Base-by-base conservation (phyloP, 805 yeast species). In the Wickerhamomyces silvicola region DNA sequence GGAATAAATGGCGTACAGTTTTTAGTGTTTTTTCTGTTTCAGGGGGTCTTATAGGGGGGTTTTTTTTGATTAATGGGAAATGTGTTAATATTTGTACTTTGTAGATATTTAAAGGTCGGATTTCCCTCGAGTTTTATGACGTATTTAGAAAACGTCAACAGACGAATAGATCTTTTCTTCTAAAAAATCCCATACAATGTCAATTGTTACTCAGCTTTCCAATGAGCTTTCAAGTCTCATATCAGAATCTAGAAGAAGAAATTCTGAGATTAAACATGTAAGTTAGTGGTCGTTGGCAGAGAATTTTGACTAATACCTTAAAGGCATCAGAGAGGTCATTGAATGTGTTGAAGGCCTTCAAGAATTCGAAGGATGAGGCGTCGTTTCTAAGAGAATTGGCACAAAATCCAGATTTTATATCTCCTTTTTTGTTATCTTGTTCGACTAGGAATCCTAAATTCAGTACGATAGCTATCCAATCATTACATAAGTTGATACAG, bases 341-440 rank as follows among this genome's bases (percentile, higher is more conserved):
- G 22, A 69, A 62, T 20, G 54, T 66, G 1, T 46, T 75, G 24
- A 67, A 66, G 39, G 42, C 59, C 3, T 60, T 42, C 31, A 52
- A 45, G 24, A 44, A 46, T n/a, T 33, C 45, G 20, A 48, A 47
- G 11, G 57, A 49, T 7, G 65, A 58, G 24, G 7, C 35, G 0
- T 43, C 31, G 6, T 52, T 59, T 34, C 35, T 60, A 12, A 48
- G 50, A 35, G 59, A 50, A 6, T 54, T 78, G 15, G 43, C 71
- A 1, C 55, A 64, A 18, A 64, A 70, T 37, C 62, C 75, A 0
- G 74, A 71, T 26, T 77, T 81, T 45, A 67, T 77, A 4, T 59
- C 66, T 4, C 96, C 97, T 0, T 78, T 85, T 37, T 52, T 83
- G 10, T 53, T 78, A 29, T 78, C 94, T 0, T 81, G 94, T 45